Evolutionary conservation across 2,329 filamentous ascomycete species (phyloP).

Genomic region (Ophiosphaerella narmari): DNA sequence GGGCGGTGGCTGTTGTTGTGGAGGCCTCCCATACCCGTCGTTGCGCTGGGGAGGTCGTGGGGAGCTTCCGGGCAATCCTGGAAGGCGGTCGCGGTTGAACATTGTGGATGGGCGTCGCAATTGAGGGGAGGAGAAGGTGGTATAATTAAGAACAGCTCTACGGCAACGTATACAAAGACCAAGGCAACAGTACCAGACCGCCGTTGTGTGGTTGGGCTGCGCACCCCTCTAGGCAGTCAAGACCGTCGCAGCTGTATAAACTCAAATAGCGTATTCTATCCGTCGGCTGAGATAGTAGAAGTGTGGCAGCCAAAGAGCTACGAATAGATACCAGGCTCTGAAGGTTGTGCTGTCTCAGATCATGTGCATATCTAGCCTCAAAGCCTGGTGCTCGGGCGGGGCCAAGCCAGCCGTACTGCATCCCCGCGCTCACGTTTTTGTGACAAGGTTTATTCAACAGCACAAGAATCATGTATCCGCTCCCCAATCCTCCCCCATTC

Average conservation of each 20-base stretch:
- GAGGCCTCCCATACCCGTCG: slow-evolving; percentile 49
- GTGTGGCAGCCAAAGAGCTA: not conserved
- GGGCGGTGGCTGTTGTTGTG: slow-evolving; percentile 34
- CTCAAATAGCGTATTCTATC: too few species aligned
- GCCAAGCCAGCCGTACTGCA: slow-evolving; percentile 19
- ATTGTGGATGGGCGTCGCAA: slow-evolving; percentile 39
- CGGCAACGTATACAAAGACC: slow-evolving; percentile 18
- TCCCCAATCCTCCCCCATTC: too few species aligned
- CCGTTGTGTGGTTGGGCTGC: not conserved
- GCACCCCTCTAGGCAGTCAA: not conserved
- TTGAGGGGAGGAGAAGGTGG: not conserved
- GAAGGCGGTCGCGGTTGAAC: slow-evolving; percentile 63
- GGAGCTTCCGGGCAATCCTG: slow-evolving; percentile 50
- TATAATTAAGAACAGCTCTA: not conserved
- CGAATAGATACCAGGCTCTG: not conserved
- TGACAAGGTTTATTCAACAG: too few species aligned
- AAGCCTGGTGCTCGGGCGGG: not conserved
- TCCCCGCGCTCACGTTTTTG: slow-evolving; percentile 1
- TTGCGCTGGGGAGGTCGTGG: slow-evolving; percentile 48
- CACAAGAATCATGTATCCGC: not conserved
- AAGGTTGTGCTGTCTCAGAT: not conserved
- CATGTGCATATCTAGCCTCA: not conserved
- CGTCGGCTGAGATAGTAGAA: too few species aligned
- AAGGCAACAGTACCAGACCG: slow-evolving; percentile 3
- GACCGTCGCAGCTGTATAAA: not conserved